These are phyloP conservation scores for Lasiosphaeria ovina DNA, from an alignment of 495 filamentous ascomycete genomes.

Conservation along the genomic window DNA sequence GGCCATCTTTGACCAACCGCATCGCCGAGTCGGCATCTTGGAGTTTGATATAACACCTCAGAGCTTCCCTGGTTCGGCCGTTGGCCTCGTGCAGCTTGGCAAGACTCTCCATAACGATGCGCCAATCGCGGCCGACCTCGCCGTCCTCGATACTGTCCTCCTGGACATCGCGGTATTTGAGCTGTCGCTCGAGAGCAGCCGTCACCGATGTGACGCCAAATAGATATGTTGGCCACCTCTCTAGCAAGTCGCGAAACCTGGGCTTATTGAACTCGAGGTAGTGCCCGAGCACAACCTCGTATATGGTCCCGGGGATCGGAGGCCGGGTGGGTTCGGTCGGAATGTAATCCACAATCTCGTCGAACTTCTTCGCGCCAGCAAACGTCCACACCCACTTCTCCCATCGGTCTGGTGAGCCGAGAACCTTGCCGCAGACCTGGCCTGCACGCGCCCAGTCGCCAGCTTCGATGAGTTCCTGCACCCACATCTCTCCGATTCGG, in stretches of 20 bases:
- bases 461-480: constrained; percentile 73
- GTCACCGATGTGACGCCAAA: constrained; percentile 73
- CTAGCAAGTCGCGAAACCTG: constrained; percentile 73
- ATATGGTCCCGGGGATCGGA: constrained; percentile 75
- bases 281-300: constrained; percentile 80
- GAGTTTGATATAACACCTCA: constrained; percentile 82
- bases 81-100: constrained; percentile 79
- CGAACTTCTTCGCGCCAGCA: constrained; percentile 75
- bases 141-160: constrained; percentile 68
- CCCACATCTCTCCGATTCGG: constrained; percentile 87
- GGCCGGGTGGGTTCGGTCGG: constrained; percentile 72
- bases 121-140: constrained; percentile 72
- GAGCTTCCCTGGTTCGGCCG: constrained; percentile 75
- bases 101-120: constrained; percentile 74
- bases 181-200: constrained; percentile 67
- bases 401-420: constrained; percentile 78
- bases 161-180: constrained; percentile 63
- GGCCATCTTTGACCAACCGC: constrained; percentile 75
- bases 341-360: constrained; percentile 84
- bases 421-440: constrained; percentile 72
- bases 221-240: constrained; percentile 79
- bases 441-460: constrained; percentile 77
- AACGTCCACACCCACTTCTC: constrained; percentile 94
- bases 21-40: constrained; percentile 91
- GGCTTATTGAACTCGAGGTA: constrained; percentile 72